Percentiles rank a stretch among this genome's conserved stretches.
Conservation (phyloP, 176 grass and related monocot species). For the Cenchrus fungigraminus region DNA sequence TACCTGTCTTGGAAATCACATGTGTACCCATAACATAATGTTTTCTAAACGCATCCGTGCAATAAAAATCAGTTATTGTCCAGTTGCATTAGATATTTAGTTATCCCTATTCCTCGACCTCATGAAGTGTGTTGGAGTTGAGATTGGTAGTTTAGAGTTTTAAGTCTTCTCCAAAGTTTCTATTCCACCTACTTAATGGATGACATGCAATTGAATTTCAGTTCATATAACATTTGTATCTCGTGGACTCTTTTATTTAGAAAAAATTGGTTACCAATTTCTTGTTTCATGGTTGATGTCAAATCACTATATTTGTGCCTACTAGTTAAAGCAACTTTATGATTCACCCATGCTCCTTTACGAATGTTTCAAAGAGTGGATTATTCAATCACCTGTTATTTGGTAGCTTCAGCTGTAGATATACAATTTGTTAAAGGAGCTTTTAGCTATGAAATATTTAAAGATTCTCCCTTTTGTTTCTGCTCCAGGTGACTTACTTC, state of each 20-base stretch:
- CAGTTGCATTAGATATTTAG: constrained; percentile 2
- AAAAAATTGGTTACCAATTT: neutral
- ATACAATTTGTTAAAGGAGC: neutral
- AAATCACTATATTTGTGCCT: neutral
- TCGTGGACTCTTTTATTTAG: neutral
- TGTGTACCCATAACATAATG: neutral
- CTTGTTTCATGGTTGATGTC: constrained; percentile 6
- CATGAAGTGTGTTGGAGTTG: neutral
- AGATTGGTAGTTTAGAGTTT: neutral
- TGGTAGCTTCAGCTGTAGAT: neutral
- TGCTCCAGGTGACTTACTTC: constrained; percentile 79
- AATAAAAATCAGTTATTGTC: constrained; percentile 3
- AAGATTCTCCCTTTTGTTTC: neutral
- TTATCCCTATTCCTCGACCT: neutral
- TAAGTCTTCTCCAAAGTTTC: neutral
- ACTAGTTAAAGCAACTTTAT: constrained; percentile 1
- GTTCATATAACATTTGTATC: neutral
- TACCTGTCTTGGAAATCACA: constrained; percentile 4
- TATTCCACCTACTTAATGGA: neutral
- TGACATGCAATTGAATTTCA: neutral
- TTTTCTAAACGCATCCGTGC: neutral
- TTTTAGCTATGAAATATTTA: neutral
- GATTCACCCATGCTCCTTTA: neutral
- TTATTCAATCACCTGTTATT: neutral
- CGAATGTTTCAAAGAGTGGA: neutral